Evolutionary conservation across 768 basidiomycete species (phyloP).

Genomic region (Lactarius sanguifluus): DNA sequence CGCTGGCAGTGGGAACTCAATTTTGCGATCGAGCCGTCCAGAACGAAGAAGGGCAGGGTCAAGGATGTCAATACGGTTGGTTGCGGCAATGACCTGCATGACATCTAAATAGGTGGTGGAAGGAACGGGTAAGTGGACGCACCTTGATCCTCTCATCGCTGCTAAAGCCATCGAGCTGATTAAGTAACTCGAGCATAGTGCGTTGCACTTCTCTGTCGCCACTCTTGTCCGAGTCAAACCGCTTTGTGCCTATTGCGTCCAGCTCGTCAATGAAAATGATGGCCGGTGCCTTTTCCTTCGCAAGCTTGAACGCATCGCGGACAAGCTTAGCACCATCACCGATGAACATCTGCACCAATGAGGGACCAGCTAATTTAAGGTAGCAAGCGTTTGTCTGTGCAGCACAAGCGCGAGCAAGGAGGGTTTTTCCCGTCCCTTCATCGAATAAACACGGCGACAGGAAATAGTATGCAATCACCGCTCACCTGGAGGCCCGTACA

Average conservation of each 20-base stretch:
- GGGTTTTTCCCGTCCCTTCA: slow-evolving; percentile 91
- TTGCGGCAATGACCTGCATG: slow-evolving; percentile 95
- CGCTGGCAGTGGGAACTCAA: slow-evolving; percentile 96
- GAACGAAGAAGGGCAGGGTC: slow-evolving; percentile 98
- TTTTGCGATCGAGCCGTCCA: slow-evolving; percentile 96
- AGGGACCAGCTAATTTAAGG: slow-evolving; percentile 95
- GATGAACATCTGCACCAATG: slow-evolving; percentile 99
- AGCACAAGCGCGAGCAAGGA: slow-evolving; percentile 96
- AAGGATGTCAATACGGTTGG: slow-evolving; percentile 97
- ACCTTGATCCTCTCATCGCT: slow-evolving; percentile 98
- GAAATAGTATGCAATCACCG: slow-evolving; percentile 1
- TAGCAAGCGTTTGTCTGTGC: slow-evolving; percentile 98
- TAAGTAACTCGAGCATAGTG: slow-evolving; percentile 98
- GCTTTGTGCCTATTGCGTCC: slow-evolving; percentile 98
- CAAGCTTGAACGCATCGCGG: slow-evolving; percentile 95
- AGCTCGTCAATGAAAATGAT: slow-evolving; percentile 99
- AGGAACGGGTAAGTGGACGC: slow-evolving; percentile 26
- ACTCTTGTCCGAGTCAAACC: slow-evolving; percentile 98
- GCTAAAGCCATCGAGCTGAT: slow-evolving; percentile 97
- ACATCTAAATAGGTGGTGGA: slow-evolving; percentile 9
- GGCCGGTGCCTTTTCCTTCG: slow-evolving; percentile 97
- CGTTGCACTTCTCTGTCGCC: slow-evolving; percentile 99
- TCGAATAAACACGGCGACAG: neutral
- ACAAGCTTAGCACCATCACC: slow-evolving; percentile 99
- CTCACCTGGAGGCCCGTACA: slow-evolving; percentile 97